Base-by-base conservation (phyloP, 2,329 filamentous ascomycete genomes). In the Macrophomina tecta region DNA sequence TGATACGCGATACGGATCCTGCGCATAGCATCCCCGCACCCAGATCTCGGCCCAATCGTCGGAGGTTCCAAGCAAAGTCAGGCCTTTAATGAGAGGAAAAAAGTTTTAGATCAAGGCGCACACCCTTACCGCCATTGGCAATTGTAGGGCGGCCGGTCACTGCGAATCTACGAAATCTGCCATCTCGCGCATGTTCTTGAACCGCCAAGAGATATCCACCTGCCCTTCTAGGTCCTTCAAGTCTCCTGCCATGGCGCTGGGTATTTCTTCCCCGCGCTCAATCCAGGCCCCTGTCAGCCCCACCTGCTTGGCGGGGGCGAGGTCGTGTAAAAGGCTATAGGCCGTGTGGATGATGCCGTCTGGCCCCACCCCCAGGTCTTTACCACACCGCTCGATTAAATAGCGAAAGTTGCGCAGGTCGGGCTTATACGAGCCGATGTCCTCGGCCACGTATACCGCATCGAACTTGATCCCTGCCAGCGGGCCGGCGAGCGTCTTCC, bases 371-470 rank as follows among this genome's bases (percentile, higher is more conserved):
- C 85, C 88, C 61, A 90, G 84, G 4, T 87, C 83, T 14, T 61
- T 30, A 14, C 30, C 40, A 16, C 45, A 30, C 16, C 56, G 56
- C 14, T 77, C 74, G 14, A 92, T 79, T 76, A 93, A 79, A n/a
- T 63, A 14, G 34, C 34, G 30, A 70, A 93, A 93, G 72, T 92
- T 92, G 38, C 75, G 75, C 45, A 78, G 74, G 68, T 86, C 79
- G 0, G 91, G 91, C 80, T 93, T 93, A 76, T 93, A 93, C 6
- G 82, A 83, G 1, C 91, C 90, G 64, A 93, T 87, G 52, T 90
- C 86, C 76, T 93, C 82, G 1, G 91, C 91, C 1, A 90, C 92
- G 76, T 90, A 87, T 23, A 91, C 81, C 12, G 84, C 83, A 71
- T 91, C 89, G 72, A 92, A 89, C 8, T 80, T 70, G 28, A 86